Evolutionary conservation across 495 filamentous ascomycete species (phyloP).

Genomic region (Talaromyces adpressus): DNA sequence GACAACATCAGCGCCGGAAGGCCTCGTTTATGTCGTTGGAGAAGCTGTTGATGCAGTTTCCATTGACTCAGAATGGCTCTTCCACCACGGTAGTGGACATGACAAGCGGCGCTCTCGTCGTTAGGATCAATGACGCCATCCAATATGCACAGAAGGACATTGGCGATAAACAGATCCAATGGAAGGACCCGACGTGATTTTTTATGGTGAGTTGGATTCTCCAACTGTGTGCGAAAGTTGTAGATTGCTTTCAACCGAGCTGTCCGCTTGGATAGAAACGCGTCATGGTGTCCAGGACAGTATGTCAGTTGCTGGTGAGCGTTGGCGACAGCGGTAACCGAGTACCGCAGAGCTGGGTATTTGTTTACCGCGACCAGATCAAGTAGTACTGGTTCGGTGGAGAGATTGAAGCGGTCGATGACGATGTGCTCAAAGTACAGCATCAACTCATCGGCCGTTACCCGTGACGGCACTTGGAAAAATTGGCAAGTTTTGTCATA

Average conservation of each 20-base stretch:
- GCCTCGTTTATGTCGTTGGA: constrained; percentile 19
- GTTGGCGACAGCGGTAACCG: constrained; percentile 22
- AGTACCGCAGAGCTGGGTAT: constrained; percentile 19
- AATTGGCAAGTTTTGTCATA: background rate
- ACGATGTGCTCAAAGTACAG: constrained; percentile 24
- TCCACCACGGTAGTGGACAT: constrained; percentile 28
- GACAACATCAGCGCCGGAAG: constrained; percentile 28
- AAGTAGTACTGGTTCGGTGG: constrained; percentile 15
- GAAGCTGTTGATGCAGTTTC: constrained; percentile 15
- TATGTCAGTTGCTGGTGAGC: constrained; percentile 19
- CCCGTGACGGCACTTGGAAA: background rate
- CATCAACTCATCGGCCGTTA: constrained; percentile 16
- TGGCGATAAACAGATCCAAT: constrained; percentile 23
- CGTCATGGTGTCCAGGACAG: constrained; percentile 15
- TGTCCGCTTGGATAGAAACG: constrained; percentile 21
- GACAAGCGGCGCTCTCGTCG: constrained; percentile 24
- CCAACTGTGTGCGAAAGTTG: constrained; percentile 18
- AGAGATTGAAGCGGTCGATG: constrained; percentile 21
- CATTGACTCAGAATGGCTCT: constrained; percentile 30
- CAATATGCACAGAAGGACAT: constrained; percentile 30
- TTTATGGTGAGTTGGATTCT: constrained; percentile 9
- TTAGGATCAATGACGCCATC: constrained; percentile 30
- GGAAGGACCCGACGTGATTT: constrained; percentile 11
- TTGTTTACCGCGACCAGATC: constrained; percentile 17
- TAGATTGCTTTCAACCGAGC: constrained; percentile 22